Evolutionary conservation across 768 basidiomycete genomes (phyloP).

Genomic region (Mycena epipterygia): DNA sequence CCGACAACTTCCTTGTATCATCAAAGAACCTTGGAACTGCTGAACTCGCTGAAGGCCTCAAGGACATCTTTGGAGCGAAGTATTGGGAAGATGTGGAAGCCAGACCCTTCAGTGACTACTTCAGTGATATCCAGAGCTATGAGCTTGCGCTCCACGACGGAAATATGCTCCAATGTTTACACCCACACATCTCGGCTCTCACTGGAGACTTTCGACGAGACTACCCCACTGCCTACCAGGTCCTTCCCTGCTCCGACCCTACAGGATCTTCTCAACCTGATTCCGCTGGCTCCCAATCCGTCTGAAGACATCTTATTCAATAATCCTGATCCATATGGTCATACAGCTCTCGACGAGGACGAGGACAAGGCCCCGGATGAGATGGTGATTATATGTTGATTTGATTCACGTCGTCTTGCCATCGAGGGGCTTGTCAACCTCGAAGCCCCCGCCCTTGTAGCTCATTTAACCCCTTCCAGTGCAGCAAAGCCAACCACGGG

Average conservation of each 20-base stretch:
- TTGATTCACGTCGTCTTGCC: not conserved
- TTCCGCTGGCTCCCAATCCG: not conserved
- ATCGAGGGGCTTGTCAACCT: not conserved
- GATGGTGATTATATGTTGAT: not conserved
- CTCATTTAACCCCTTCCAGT: not conserved
- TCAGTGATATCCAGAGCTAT: slow-evolving; percentile 11
- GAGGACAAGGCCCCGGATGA: not conserved
- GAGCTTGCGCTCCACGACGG: not conserved
- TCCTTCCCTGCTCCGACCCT: not conserved
- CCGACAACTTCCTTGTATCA: slow-evolving; percentile 3
- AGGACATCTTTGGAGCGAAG: not conserved
- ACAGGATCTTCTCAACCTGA: not conserved
- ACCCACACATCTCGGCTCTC: not conserved
- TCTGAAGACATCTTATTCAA: slow-evolving; percentile 6
- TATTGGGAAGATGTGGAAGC: not conserved
- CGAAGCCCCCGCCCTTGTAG: not conserved
- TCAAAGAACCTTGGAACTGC: not conserved
- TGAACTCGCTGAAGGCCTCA: not conserved
- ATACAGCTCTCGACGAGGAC: not conserved
- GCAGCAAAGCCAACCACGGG: not conserved
- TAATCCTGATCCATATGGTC: slow-evolving; percentile 3
- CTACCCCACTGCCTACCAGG: not conserved
- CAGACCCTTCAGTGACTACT: not conserved
- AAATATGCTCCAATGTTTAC: not conserved
- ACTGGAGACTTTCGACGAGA: not conserved